phyloP scores from a whole-genome alignment of 2,329 filamentous ascomycete genomes.

The Juglanconis juglandina region DNA sequence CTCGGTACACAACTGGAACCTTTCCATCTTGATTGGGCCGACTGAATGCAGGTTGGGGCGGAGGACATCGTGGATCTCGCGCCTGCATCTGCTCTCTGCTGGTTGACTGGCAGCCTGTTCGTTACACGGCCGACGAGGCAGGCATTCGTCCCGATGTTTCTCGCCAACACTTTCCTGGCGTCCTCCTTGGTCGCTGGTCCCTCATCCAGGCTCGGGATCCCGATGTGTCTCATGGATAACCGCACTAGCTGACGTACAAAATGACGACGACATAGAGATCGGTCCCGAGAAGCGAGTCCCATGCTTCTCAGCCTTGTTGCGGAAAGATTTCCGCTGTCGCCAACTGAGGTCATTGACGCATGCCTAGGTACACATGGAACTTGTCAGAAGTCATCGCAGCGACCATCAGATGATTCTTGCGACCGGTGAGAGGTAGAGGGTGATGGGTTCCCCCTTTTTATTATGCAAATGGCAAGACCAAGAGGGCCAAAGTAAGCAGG shows the following conservation, averaged over 20 bases:
- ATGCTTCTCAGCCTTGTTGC: neutral
- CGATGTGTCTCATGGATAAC: neutral
- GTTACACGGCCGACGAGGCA: constrained; percentile 6
- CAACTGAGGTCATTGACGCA: neutral
- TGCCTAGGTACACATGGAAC: too few species aligned
- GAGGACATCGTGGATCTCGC: neutral
- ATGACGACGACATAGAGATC: neutral
- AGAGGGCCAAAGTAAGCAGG: neutral
- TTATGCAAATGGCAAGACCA: constrained; percentile 3
- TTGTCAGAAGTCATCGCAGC: neutral
- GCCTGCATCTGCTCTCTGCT: neutral
- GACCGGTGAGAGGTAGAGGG: constrained; percentile 10
- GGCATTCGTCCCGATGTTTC: neutral
- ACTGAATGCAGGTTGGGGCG: neutral
- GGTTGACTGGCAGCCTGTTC: constrained; percentile 4
- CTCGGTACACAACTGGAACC: neutral
- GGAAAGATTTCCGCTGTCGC: constrained; percentile 3
- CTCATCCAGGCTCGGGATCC: neutral
- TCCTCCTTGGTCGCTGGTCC: neutral
- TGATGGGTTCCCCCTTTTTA: constrained; percentile 1
- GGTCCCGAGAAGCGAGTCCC: neutral
- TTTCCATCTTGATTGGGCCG: neutral
- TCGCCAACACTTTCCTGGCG: neutral
- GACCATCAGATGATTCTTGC: neutral
- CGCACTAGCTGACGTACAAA: neutral